Base-by-base conservation (phyloP, 129 eudicot genomes). In the Helichrysum umbraculigerum region DNA sequence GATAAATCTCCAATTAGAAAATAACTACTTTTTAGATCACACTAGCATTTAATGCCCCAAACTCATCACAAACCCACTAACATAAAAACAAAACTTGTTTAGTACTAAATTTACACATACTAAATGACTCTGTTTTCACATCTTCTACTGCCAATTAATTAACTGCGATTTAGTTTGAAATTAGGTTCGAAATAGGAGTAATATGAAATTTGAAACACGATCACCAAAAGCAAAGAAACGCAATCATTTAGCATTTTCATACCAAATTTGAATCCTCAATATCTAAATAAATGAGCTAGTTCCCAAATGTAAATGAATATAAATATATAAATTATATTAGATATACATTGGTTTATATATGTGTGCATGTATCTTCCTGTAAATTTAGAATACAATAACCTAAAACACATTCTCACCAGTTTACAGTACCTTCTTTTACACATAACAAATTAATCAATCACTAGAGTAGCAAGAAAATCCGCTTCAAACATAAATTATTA, bases 401-500 rank as follows among this genome's bases (percentile, higher is more conserved):
- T 19, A 70, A 71, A 62, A 14, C 20, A 56, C 57, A 79, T 39
- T 32, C 34, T 72, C 60, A 54, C 61, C 19, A n/a, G 56, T 22
- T 78, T n/a, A 71, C 41, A 28, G 42, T 68, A 52, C 65, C 73
- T 71, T 44, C 51, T 71, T 62, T 51, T 79, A 37, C 83, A 72
- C 66, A 35, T n/a, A 8, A 37, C 25, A 44, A 29, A 66, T 20
- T 30, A 63, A 30, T 75, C 71, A 75, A 51, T 65, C 59, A 28
- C 61, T 29, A 44, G 44, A 58, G 21, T 61, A 61, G 65, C 30
- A 20, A 61, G 47, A 63, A 71, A 63, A 33, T 62, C 82, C 73
- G 52, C 82, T 70, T 42, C 37, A 78, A 70, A 70, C 72, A 78
- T 77, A 22, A 78, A 65, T 61, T 63, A 60, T 78, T 29, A 74